These are phyloP conservation scores for Paecilomyces sp. DNA, from an alignment of 2,329 filamentous ascomycete species.

Conservation along the genomic window DNA sequence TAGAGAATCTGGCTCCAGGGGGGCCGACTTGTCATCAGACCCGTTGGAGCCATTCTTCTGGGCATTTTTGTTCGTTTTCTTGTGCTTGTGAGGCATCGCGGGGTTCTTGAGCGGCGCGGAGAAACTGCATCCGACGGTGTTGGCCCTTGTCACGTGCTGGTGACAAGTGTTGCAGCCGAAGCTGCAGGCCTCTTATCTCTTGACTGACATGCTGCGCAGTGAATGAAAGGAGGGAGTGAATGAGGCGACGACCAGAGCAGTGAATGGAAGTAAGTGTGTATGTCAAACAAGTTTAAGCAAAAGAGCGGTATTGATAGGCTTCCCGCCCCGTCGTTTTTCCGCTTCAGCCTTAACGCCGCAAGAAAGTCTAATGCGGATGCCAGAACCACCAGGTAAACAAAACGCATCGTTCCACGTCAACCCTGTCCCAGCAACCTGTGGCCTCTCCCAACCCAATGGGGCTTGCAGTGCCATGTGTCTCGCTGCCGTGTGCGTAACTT, in stretches of 20 bases:
- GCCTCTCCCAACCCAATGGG: conserved; percentile 10
- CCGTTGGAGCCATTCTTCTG: conserved; percentile 23
- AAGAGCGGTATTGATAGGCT: conserved; percentile 11
- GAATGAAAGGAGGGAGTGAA: conserved; percentile 3
- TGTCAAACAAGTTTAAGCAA: neutral
- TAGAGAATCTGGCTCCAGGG: conserved; percentile 22
- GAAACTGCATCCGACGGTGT: conserved; percentile 12
- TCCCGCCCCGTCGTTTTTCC: conserved; percentile 13
- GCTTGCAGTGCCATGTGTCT: conserved; percentile 11
- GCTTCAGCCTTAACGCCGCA: conserved; percentile 11
- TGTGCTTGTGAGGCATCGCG: conserved; percentile 40
- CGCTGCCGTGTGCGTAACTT: conserved; percentile 7
- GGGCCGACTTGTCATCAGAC: conserved; percentile 28
- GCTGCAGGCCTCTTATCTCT: conserved; percentile 34
- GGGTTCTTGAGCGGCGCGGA: conserved; percentile 21
- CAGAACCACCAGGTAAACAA: conserved; percentile 22
- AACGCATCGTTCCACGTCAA: conserved; percentile 21
- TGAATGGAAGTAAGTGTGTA: neutral
- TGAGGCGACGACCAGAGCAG: conserved; percentile 1
- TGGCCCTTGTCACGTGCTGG: conserved; percentile 20
- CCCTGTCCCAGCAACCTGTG: conserved; percentile 5
- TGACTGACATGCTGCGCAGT: conserved; percentile 18
- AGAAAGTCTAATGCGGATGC: neutral
- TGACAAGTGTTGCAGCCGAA: conserved; percentile 36
- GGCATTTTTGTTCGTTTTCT: conserved; percentile 31